Base-by-base conservation (phyloP, 2,329 filamentous ascomycete species). In the Dactylonectria estremocensis region DNA sequence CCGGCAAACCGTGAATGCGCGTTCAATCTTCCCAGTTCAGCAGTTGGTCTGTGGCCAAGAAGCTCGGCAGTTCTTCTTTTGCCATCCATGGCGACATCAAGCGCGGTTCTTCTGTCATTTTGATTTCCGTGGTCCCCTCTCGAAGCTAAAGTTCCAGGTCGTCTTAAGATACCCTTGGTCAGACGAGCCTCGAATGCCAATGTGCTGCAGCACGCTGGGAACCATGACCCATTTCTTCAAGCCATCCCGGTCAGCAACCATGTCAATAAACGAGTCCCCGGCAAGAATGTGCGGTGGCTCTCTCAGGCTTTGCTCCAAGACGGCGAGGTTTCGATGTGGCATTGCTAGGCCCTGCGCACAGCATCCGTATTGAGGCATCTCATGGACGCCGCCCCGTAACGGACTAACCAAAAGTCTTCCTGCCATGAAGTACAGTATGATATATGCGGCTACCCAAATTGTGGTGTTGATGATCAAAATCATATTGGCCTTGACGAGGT, bases 301-400 rank as follows among this genome's bases (percentile, higher is more conserved):
- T 13, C 67, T 43, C 1, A 79, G 45, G 11, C 49, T 57, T 1
- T 46, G 28, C 46, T 72, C 69, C 13, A 80, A 45, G 4, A 46
- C 54, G 13, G 58, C 54, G 2, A 80, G 61, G 14, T 80, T 71
- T 16, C 71, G 72, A 3, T 66, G 64, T 4, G 79, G 75, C 43
- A 80, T 79, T 2, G 79, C 73, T 3, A 81, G 69, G 0, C 79
- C 79, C 60, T 81, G 79, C 6, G 79, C 77, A 49, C 79, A 81
- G 43, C 79, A 81, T 8, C 79, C 79, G 40, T 80, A 80, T 10
- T 68, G 70, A 1, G 77, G 72, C 79, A 81, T 81, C 68, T 80
- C 74, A 1, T 73, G 74, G 7, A 81, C 70, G 1, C 78, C 78
- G 4, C 31, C 46, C 3, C 46, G 63, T 6, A 74, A 62, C 0